Base-by-base conservation (phyloP, 169 alveolate genomes). In the Plasmodium vivax region DNA sequence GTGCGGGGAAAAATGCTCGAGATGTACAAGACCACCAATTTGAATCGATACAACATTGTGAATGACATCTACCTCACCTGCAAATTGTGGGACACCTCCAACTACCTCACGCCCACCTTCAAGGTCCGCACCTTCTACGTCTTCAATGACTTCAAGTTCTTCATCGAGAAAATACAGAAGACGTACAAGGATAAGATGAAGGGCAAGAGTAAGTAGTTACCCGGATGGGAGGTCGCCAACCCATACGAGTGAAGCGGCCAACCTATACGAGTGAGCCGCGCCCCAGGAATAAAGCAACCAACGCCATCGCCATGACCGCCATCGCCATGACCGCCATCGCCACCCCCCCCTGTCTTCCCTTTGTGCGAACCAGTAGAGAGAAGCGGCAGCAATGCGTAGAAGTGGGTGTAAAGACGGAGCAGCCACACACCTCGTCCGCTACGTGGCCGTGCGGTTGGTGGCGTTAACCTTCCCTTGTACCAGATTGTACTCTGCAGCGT, bases 41-140 rank as follows among this genome's bases (percentile, higher is more conserved):
- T 90, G 14, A 80, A 68, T 58, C 43, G 91, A 38, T 68, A 90
- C 34, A 90, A 90, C 45, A 1, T 73, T 9, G 54, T 90, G 8
- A 62, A 47, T 38, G 83, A 79, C 80, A 62, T 90, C 14, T 90
- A 90, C 72, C 19, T 90, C 30, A 80, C 91, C 36, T 62, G 47
- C 3, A 71, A 81, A 81, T 2, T 36, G 6, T 90, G 94, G 94
- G 83, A 79, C 43, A 80, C 83, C 14, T 19, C 71, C 75, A 81
- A 90, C 54, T 90, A 90, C 45, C 19, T 90, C 16, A 90, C 94
- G 14, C 94, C 88, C 1, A 90, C 94, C 2, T 47, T 80, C 51
- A 90, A 90, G 47, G 58, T 90, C 16, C 58, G 54, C 27, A 41
- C 90, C 58, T 90, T 90, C 72, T 14, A 41, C 9, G 74, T 90